Conservation (phyloP, 2,329 filamentous ascomycete species). For the Penicillium hordei region DNA sequence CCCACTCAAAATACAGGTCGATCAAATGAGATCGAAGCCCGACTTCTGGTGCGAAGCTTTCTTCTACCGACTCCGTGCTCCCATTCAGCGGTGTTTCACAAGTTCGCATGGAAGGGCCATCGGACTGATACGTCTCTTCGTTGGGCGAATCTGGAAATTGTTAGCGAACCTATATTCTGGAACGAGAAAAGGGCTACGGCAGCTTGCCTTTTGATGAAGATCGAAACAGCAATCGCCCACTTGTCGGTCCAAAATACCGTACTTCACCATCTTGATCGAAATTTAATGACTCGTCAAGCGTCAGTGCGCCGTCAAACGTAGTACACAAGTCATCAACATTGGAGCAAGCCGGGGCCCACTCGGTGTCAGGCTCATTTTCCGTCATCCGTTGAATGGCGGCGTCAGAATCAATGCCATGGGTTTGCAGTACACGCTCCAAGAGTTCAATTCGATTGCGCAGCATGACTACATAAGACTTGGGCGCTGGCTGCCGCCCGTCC, state of each 20-base stretch:
- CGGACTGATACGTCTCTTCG: constrained; percentile 8
- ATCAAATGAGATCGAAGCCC: constrained; percentile 33
- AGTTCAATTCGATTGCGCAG: constrained; percentile 35
- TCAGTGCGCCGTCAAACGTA: constrained; percentile 34
- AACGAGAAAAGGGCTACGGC: not conserved
- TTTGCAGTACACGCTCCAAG: constrained; percentile 32
- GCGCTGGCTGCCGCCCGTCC: constrained; percentile 37
- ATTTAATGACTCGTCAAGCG: constrained; percentile 38
- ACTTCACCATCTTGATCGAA: constrained; percentile 39
- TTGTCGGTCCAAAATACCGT: constrained; percentile 40
- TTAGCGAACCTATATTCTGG: not conserved
- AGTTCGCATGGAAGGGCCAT: not conserved
- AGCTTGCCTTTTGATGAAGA: constrained; percentile 14
- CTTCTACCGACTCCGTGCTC: not conserved
- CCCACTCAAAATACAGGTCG: constrained; percentile 40
- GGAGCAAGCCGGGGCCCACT: not conserved
- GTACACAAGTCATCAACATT: constrained; percentile 23
- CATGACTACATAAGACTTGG: constrained; percentile 39
- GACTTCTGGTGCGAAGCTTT: constrained; percentile 17
- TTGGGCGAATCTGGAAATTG: constrained; percentile 7
- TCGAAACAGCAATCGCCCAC: constrained; percentile 37
- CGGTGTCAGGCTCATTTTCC: constrained; percentile 1
- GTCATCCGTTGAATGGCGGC: constrained; percentile 21
- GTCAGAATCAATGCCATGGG: constrained; percentile 33
- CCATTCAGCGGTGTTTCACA: not conserved